phyloP scores from a whole-genome alignment of 176 grass and related monocot genomes.

The Aegilops tauschii region DNA sequence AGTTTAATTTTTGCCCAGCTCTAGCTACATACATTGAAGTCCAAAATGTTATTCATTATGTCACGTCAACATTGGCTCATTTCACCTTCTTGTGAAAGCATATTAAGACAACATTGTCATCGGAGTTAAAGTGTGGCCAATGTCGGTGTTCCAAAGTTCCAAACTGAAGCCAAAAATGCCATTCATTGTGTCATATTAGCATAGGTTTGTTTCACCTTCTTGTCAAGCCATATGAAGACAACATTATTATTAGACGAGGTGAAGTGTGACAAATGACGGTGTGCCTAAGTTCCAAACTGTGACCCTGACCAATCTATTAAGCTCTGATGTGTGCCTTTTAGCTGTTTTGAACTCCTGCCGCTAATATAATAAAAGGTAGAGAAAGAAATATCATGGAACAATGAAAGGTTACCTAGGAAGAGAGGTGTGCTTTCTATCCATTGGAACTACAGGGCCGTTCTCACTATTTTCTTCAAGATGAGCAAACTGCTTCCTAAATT shows the following conservation, averaged over 20 bases:
- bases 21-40: not conserved
- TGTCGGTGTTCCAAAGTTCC: not conserved
- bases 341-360: not conserved
- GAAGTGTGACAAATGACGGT: not conserved
- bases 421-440: slow-evolving; percentile 89
- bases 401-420: slow-evolving; percentile 75
- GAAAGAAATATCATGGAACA: slow-evolving; percentile 20
- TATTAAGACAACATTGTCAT: not conserved
- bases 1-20: not conserved
- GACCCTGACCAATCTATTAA: not conserved
- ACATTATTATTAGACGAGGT: not conserved
- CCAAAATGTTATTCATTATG: not conserved
- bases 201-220: not conserved
- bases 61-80: not conserved
- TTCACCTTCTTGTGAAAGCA: not conserved
- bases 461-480: slow-evolving; percentile 91
- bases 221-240: not conserved
- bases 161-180: not conserved
- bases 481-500: slow-evolving; percentile 91
- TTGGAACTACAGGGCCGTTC: slow-evolving; percentile 59
- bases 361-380: not conserved
- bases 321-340: not conserved
- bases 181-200: not conserved
- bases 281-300: slow-evolving; percentile 1
- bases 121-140: not conserved